phyloP scores from a whole-genome alignment of 768 basidiomycete genomes.

The Leccinum broughii region DNA sequence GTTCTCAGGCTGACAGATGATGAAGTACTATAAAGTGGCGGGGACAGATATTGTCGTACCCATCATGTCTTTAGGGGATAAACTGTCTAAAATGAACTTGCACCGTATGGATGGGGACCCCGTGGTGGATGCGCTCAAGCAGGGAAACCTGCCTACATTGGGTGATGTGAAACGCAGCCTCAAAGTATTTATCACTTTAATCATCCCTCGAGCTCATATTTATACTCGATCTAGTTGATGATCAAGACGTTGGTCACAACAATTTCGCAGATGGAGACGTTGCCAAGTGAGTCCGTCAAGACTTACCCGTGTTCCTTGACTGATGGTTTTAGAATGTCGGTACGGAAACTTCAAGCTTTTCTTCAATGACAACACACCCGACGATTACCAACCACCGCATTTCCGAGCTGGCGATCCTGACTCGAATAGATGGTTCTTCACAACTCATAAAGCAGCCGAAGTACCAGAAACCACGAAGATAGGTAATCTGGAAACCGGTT shows the following conservation, averaged over 20 bases:
- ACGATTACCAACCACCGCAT: constrained; percentile 81
- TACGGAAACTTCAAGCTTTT: constrained; percentile 89
- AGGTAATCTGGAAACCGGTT: constrained; percentile 67
- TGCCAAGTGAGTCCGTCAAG: constrained; percentile 59
- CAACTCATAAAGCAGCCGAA: constrained; percentile 73
- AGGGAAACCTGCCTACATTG: constrained; percentile 68
- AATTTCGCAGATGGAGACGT: constrained; percentile 75
- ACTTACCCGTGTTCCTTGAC: constrained; percentile 1
- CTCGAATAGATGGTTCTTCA: constrained; percentile 79
- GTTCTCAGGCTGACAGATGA: constrained; percentile 10
- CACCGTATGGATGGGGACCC: constrained; percentile 50
- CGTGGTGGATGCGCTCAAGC: constrained; percentile 54
- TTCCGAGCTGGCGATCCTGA: constrained; percentile 71
- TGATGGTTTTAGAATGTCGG: constrained; percentile 55
- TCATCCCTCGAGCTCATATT: not conserved
- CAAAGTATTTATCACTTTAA: constrained; percentile 47
- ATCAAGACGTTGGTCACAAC: constrained; percentile 77
- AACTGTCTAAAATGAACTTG: constrained; percentile 51
- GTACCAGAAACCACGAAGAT: constrained; percentile 71
- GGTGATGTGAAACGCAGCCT: constrained; percentile 81
- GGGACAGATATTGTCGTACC: constrained; percentile 63
- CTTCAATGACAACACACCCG: constrained; percentile 77
- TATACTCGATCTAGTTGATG: constrained; percentile 48
- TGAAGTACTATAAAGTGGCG: constrained; percentile 66
- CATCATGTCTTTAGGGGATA: constrained; percentile 71